Base-by-base conservation (phyloP, 2,329 filamentous ascomycete genomes). In the Cladophialophora psammophila region DNA sequence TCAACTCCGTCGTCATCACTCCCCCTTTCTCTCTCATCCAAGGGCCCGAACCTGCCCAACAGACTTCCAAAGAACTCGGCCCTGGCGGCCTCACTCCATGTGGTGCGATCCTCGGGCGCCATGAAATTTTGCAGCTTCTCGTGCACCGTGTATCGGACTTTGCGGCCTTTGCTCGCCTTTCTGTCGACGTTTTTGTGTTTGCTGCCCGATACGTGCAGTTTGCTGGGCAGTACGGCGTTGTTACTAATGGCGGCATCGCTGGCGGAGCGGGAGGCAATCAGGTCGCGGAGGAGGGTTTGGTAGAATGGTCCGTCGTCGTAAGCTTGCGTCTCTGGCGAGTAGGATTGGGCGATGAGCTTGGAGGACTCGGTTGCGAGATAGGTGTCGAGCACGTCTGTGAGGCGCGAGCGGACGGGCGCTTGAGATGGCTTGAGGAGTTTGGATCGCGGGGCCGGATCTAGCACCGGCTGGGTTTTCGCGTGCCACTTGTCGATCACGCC, bases 41-140 rank as follows among this genome's bases (percentile, higher is more conserved):
- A 79, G 72, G 85, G 82, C 76, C 90, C 84, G 77, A 88, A 89
- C 74, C 90, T 88, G 0, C 91, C 91, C 70, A 94, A 87, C 70
- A 94, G 78, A 32, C 90, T 90, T 13, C 88, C 88, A 76, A 94
- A 94, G 78, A 94, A 88, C 65, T 84, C 82, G 42, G 95, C 92
- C 66, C 93, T 88, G 63, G 94, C 93, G 67, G 87, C 86, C 72
- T 90, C 88, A 69, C 92, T 91, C 95, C 95, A 99, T 61, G 92
- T 84, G 76, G 96, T 91, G 77, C 97, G 61, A 38, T 71, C 71
- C 50, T 74, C 72, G 0, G 93, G 90, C 10, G 94, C 94, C 93
- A 97, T 97, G 76, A 98, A 98, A 78, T 97, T 97, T 81, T 97
- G 92, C 75, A 99, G 80, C 83, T 98, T 98, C 82, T 98, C 94